These are phyloP conservation scores for Candida incommunis DNA, from an alignment of 805 yeast genomes.

Conservation along the genomic window DNA sequence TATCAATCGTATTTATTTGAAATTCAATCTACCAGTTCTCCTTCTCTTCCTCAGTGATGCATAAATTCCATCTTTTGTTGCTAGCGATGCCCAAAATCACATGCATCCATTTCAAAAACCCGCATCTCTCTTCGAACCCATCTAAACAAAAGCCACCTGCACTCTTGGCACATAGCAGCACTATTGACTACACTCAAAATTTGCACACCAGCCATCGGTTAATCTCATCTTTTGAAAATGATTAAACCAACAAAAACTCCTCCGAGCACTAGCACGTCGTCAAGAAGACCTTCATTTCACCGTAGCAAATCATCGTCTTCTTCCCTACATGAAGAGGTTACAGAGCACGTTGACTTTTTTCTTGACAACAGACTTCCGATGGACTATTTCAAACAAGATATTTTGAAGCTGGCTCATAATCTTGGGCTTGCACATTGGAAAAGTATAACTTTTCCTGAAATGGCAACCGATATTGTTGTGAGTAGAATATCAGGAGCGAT, in stretches of 20 bases:
- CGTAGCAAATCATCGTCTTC: constrained; percentile 3
- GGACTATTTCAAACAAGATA: constrained; percentile 77
- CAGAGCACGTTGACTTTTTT: constrained; percentile 33
- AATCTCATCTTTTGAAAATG: not conserved
- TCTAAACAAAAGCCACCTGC: not conserved
- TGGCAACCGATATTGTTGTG: constrained; percentile 33
- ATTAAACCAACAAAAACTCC: constrained; percentile 2
- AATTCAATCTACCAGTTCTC: too few relatives aligned
- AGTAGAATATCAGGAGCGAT: constrained; percentile 80
- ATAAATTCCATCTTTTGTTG: not conserved
- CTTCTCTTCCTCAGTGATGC: too few relatives aligned
- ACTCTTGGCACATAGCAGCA: not conserved
- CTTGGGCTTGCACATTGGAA: constrained; percentile 74
- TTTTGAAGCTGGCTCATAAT: constrained; percentile 47
- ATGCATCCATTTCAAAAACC: not conserved
- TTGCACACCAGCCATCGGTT: not conserved
- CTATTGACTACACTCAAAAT: not conserved
- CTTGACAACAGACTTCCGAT: constrained; percentile 67
- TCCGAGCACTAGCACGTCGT: constrained; percentile 1
- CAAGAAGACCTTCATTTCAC: constrained; percentile 1
- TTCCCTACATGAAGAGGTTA: constrained; percentile 20
- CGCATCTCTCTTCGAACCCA: not conserved
- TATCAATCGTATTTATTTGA: too few relatives aligned
- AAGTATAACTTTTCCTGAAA: constrained; percentile 27
- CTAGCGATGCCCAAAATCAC: not conserved